Percentiles rank a stretch among this genome's conserved stretches.
Conservation (phyloP, 2,329 filamentous ascomycete genomes). For the Pyrenophora teres region DNA sequence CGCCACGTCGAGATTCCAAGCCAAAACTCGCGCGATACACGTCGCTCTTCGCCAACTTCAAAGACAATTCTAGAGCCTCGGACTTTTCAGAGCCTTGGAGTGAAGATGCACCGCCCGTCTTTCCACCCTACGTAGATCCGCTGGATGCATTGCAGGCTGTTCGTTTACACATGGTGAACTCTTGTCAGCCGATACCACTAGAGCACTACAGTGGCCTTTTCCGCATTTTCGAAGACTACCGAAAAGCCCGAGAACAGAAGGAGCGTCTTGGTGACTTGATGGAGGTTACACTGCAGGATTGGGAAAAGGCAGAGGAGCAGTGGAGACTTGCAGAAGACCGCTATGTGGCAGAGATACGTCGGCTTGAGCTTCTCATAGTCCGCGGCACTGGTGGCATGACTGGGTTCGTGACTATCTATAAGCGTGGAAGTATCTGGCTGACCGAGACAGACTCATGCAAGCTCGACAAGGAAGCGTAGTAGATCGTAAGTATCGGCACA, state of each 20-base stretch:
- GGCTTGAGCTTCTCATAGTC: slow-evolving; percentile 52
- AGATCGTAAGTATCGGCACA: slow-evolving; percentile 32
- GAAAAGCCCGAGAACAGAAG: slow-evolving; percentile 44
- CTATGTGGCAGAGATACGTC: slow-evolving; percentile 51
- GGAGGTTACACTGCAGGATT: slow-evolving; percentile 31
- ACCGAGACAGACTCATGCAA: slow-evolving; percentile 41
- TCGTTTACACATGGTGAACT: slow-evolving; percentile 32
- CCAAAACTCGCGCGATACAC: slow-evolving; percentile 50
- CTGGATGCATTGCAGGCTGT: slow-evolving; percentile 31
- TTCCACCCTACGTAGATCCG: slow-evolving; percentile 31
- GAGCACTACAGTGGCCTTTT: slow-evolving; percentile 47
- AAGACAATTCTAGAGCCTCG: slow-evolving; percentile 22
- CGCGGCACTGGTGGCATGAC: slow-evolving; percentile 48
- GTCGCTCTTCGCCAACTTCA: slow-evolving; percentile 37
- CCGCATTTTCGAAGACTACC: slow-evolving; percentile 51
- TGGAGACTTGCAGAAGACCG: slow-evolving; percentile 42
- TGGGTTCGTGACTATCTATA: slow-evolving; percentile 25
- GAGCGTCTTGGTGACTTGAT: slow-evolving; percentile 33
- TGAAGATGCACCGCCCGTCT: slow-evolving; percentile 19
- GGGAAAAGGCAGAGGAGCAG: slow-evolving; percentile 34
- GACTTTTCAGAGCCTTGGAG: slow-evolving; percentile 38
- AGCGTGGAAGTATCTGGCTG: neutral
- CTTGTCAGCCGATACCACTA: slow-evolving; percentile 30
- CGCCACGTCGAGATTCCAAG: slow-evolving; percentile 41
- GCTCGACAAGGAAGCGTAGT: slow-evolving; percentile 51